A percentile compares a stretch with the other conserved stretches of the same genome.
Evolutionary conservation across 345 rosid genomes (phyloP).

Genomic region (Bruguiera sexangula): DNA sequence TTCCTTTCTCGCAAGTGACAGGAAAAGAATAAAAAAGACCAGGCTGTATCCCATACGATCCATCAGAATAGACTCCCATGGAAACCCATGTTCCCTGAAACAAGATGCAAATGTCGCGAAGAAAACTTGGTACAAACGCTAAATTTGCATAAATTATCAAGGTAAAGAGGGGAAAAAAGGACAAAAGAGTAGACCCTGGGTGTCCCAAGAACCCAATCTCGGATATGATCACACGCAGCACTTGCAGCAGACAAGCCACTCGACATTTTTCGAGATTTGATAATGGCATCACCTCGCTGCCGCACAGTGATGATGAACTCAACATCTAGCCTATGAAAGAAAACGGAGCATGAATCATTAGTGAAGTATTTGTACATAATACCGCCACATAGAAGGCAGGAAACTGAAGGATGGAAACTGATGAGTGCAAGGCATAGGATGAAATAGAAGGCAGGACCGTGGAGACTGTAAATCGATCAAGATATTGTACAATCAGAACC

Average conservation of each 20-base stretch:
- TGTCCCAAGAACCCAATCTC: slow-evolving; percentile 83
- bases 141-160: not conserved
- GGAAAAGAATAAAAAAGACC: slow-evolving; percentile 85
- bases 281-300: slow-evolving; percentile 66
- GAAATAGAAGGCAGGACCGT: too few species aligned
- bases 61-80: slow-evolving; percentile 93
- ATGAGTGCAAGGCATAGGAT: too few species aligned
- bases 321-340: slow-evolving; percentile 37
- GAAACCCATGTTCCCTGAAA: slow-evolving; percentile 76
- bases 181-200: slow-evolving; percentile 39
- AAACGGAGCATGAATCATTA: too few species aligned
- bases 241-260: slow-evolving; percentile 86
- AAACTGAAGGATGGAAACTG: too few species aligned
- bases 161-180: too few species aligned
- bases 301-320: slow-evolving; percentile 62
- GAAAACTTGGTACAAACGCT: not conserved
- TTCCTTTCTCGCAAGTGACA: slow-evolving; percentile 67
- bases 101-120: not conserved
- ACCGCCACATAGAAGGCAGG: too few species aligned
- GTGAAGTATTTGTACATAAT: too few species aligned
- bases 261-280: slow-evolving; percentile 61
- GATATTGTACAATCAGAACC: too few species aligned
- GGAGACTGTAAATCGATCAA: too few species aligned
- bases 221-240: slow-evolving; percentile 85
- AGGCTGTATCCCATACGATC: slow-evolving; percentile 64